Evolutionary conservation across 352 stramenopile species (phyloP).

Genomic region (Pythium biforme): DNA sequence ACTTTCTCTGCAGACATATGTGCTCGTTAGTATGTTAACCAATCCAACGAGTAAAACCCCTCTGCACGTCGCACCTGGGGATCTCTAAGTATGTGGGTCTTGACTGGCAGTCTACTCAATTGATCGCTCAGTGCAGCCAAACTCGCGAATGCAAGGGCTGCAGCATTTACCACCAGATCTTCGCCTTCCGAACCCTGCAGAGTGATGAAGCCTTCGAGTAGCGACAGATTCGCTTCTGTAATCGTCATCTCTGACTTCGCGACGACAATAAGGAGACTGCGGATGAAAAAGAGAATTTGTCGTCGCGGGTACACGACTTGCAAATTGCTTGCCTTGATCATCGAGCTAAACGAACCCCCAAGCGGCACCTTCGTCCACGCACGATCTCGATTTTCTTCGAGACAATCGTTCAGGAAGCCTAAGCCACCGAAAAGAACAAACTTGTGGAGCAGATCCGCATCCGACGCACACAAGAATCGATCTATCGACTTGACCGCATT

Average conservation of each 20-base stretch:
- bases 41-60: background rate
- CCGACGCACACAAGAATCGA: constrained; percentile 19
- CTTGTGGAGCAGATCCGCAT: background rate
- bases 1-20: constrained; percentile 13
- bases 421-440: constrained; percentile 15
- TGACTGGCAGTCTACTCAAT: background rate
- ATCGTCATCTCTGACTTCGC: constrained; percentile 1
- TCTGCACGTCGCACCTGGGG: background rate
- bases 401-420: constrained; percentile 12
- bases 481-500: constrained; percentile 4
- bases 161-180: constrained; percentile 2
- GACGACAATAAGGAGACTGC: constrained; percentile 8
- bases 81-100: background rate
- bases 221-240: background rate
- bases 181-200: constrained; percentile 7
- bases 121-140: background rate
- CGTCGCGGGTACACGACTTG: background rate
- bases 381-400: constrained; percentile 1
- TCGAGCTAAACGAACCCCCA: constrained; percentile 3
- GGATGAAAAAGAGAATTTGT: constrained; percentile 14
- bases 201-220: constrained; percentile 1
- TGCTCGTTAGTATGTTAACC: background rate
- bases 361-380: constrained; percentile 7
- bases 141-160: background rate
- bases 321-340: background rate